phyloP scores from a whole-genome alignment of 176 grass and related monocot genomes.

The Carex kokanica region DNA sequence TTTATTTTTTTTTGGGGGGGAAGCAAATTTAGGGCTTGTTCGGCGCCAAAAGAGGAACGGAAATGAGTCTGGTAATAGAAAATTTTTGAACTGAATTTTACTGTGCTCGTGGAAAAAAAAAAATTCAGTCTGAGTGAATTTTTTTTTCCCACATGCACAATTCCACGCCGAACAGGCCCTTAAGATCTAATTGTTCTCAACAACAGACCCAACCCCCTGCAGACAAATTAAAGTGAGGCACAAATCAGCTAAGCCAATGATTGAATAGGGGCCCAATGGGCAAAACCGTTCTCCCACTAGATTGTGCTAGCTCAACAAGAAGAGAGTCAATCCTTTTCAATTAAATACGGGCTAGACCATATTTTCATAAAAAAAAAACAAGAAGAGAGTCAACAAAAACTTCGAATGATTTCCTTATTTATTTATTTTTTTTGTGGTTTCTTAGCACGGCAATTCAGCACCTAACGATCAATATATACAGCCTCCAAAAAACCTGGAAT shows the following conservation, averaged over 20 bases:
- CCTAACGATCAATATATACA: slow-evolving; percentile 16
- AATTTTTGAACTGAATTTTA: too few relatives aligned
- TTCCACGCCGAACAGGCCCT: too few relatives aligned
- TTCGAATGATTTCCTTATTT: not conserved
- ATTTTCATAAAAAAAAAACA: too few relatives aligned
- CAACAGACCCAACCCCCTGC: not conserved
- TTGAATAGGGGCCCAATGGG: not conserved
- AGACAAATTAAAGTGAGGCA: not conserved
- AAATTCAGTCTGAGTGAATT: too few relatives aligned
- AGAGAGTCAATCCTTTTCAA: too few relatives aligned
- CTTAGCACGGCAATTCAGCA: not conserved
- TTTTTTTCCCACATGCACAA: too few relatives aligned
- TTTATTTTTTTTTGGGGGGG: too few relatives aligned
- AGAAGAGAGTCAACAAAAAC: not conserved
- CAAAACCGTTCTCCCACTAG: not conserved
- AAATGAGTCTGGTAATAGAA: too few relatives aligned
- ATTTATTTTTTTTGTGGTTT: not conserved
- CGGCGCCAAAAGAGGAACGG: too few relatives aligned
- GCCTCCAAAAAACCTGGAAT: not conserved
- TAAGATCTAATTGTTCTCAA: not conserved
- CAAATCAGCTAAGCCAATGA: not conserved
- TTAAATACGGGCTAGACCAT: too few relatives aligned
- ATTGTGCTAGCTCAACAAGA: not conserved
- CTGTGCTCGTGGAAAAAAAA: too few relatives aligned
- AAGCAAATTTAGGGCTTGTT: not conserved